Evolutionary conservation across 2,329 filamentous ascomycete species (phyloP), one percentile per base, ranked within the genome.

Genomic region (Fusarium tricinctum): DNA sequence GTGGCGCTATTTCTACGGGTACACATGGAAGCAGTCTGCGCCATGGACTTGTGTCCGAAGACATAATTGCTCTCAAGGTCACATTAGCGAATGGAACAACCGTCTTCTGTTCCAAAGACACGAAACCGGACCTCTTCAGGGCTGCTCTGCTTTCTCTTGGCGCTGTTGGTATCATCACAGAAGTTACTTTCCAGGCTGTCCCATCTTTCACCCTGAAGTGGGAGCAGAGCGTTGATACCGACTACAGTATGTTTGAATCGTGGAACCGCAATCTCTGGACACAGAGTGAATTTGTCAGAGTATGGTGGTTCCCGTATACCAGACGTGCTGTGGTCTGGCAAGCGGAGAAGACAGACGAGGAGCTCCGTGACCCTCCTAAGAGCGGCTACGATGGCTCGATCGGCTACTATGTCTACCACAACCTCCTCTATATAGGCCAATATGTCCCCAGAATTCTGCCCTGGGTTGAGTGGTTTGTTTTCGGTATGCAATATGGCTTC

Each of bases 221-320:
- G 96, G 82, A 86, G 56, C 96, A 97, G 81, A 89, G 89, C 9
- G 86, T 97, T 61, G 88, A 92, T 65, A 80, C 89, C 2, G 90
- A 97, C 64, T 77, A 82, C 44, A 85, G 87, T 45, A 86, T 97
- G 66, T 83, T 97, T 47, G 82, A 84, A 13, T 84, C 86, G 8
- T 98, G 96, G 93, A 80, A 89, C 19, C 84, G 82, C 8, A 86
- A 86, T 33, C 84, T 98, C 15, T 98, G 96, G 95, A 92, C 88
- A 2, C 86, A 89, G 64, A 88, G 90, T 64, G 94, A 98, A 78
- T 99, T 95, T 75, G 93, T 97, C 26, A 88, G 96, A 28, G 93
- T 97, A 28, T 99, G 96, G 95, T 99, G 96, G 96, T 90, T 97
- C 76, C 96, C 96, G 0, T 97, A 98, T 81, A 93, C 92, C 76